Evolutionary conservation across 1,284 basidiomycete species (phyloP), one percentile per base, ranked within the genome.

Genomic region (Gymnopus androsaceus): DNA sequence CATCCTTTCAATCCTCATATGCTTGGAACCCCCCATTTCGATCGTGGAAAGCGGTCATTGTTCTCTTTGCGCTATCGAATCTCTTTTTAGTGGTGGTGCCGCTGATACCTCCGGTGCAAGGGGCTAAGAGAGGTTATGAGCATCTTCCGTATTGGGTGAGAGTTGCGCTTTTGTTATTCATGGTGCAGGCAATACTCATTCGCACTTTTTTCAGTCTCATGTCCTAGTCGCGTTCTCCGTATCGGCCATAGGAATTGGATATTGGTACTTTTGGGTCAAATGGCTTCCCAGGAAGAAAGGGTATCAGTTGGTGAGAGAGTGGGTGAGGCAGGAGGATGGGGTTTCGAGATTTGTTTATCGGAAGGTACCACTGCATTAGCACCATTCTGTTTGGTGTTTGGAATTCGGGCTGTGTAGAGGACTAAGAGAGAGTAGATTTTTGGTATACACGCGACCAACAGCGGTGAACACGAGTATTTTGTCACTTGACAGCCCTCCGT

Each of bases 131-230:
- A 0, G n/a, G n/a, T n/a, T 89, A 88, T 61, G 72, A 78, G 28
- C 66, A 71, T 48, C 72, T 89, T 23, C 86, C 86, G 3, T 88
- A 88, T 63, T 88, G 80, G 75, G 85, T 86, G 61, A 64, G 83
- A 68, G 28, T 3, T 31, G 17, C n/a, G 15, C 49, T 51, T 57
- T 37, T 48, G 27, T 48, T 36, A 42, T 12, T 15, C 15, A 45
- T 8, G 9, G 3, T 45, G 14, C 9, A 9, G 9, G 8, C 15
- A 15, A 45, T 27, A 14, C 25, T 28, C 46, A 14, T 27, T 48
- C 46, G 4, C 28, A 19, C 21, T 15, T 28, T 17, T 27, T 21
- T 23, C 42, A 86, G 84, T 72, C 78, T 12, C 86, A 88, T 58
- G 72, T 80, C 9, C 68, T 77, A n/a, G 75, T 77, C 11, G 76